phyloP scores from a whole-genome alignment of 2,329 filamentous ascomycete genomes.

The Bipolaris gigantea region DNA sequence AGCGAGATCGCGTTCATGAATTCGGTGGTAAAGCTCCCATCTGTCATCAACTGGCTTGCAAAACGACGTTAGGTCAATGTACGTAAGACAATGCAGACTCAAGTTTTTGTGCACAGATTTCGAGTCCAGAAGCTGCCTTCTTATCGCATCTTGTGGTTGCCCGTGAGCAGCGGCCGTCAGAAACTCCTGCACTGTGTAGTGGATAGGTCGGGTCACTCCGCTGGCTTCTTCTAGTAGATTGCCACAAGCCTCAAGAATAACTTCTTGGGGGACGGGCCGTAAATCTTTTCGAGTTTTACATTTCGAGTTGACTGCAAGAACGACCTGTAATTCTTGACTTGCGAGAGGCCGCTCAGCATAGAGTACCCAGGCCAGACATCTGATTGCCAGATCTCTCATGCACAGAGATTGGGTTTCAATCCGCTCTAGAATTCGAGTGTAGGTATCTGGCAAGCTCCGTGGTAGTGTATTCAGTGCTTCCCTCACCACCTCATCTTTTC shows the following conservation, averaged over 20 bases:
- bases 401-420: constrained; percentile 18
- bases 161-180: constrained; percentile 8
- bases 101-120: constrained; percentile 11
- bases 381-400: constrained; percentile 21
- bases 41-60: neutral
- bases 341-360: constrained; percentile 19
- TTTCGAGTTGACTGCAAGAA: constrained; percentile 10
- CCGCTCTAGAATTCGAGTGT: constrained; percentile 20
- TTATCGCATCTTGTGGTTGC: neutral
- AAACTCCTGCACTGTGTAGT: constrained; percentile 29
- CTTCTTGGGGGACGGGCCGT: constrained; percentile 4
- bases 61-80: constrained; percentile 11
- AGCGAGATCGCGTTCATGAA: neutral
- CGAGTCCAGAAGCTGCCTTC: constrained; percentile 9
- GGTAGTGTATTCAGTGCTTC: constrained; percentile 18
- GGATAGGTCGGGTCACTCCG: constrained; percentile 18
- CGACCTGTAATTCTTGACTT: constrained; percentile 17
- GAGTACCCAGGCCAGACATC: constrained; percentile 21
- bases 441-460: constrained; percentile 18
- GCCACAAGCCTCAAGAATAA: constrained; percentile 25
- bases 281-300: constrained; percentile 9
- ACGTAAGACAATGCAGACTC: constrained; percentile 12
- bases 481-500: constrained; percentile 14
- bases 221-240: constrained; percentile 19
- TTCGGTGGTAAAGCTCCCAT: too few species aligned